These are phyloP conservation scores for Jaapia argillacea DNA, from an alignment of 768 basidiomycete genomes.

Conservation along the genomic window DNA sequence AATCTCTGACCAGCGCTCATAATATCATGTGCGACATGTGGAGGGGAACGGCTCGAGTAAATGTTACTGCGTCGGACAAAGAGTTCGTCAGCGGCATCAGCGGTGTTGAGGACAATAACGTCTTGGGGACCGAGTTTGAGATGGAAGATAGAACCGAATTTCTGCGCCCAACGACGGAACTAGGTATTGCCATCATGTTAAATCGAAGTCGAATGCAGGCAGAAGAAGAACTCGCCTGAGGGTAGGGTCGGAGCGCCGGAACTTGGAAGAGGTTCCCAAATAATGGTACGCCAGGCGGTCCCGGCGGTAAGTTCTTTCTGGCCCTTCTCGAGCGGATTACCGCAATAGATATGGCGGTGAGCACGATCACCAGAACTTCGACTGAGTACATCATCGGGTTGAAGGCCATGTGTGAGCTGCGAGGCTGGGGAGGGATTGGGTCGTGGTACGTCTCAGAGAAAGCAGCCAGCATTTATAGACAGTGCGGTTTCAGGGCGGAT, in stretches of 20 bases:
- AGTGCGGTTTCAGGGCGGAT: no score
- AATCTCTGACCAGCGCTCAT: conserved; percentile 19
- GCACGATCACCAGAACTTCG: no score
- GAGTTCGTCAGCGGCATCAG: conserved; percentile 16
- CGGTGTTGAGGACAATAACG: conserved; percentile 17
- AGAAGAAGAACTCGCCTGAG: conserved; percentile 10
- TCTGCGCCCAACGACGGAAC: conserved; percentile 19
- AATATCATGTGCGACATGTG: conserved; percentile 22
- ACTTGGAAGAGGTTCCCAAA: conserved; percentile 24
- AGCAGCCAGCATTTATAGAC: no score
- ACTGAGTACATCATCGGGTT: no score
- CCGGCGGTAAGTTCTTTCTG: conserved; percentile 16
- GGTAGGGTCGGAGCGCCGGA: conserved; percentile 16
- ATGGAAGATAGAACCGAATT: conserved; percentile 20
- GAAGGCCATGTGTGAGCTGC: no score
- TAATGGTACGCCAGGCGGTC: conserved; percentile 20
- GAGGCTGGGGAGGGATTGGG: no score
- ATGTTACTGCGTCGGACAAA: conserved; percentile 16
- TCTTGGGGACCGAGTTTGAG: conserved; percentile 17
- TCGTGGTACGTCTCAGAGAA: no score
- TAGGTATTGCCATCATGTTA: conserved; percentile 4
- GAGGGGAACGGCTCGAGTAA: conserved; percentile 18
- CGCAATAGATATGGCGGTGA: no score
- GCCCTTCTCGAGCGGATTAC: no score
- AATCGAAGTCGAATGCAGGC: background rate